Conservation (phyloP, 257 asterid species). For the Linderniella brevidens region DNA sequence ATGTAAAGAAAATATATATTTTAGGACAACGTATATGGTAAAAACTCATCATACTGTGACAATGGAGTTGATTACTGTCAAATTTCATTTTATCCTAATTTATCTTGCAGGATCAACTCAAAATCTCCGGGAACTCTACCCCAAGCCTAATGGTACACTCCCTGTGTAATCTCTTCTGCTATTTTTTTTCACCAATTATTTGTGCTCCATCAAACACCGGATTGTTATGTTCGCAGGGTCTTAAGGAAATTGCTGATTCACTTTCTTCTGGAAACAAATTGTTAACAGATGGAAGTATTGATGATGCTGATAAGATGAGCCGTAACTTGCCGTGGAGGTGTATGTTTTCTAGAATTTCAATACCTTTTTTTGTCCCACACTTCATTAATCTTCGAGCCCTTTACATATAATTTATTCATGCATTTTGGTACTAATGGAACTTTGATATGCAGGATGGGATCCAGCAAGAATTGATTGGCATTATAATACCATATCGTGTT, state of each 20-base stretch:
- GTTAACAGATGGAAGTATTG: constrained; percentile 27
- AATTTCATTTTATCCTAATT: not conserved
- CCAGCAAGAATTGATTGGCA: constrained; percentile 28
- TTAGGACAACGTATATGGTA: too few relatives aligned
- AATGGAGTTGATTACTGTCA: too few relatives aligned
- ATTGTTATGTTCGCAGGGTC: constrained; percentile 47
- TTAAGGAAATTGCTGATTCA: constrained; percentile 41
- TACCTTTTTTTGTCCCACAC: too few relatives aligned
- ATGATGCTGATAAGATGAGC: constrained; percentile 21
- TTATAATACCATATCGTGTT: too few relatives aligned
- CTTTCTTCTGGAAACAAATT: constrained; percentile 14
- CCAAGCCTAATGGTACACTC: constrained; percentile 29
- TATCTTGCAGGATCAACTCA: constrained; percentile 39
- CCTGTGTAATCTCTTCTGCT: not conserved
- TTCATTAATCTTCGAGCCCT: too few relatives aligned
- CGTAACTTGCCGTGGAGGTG: constrained; percentile 29
- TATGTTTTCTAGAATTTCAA: too few relatives aligned
- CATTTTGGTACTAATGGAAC: not conserved
- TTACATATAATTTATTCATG: constrained; percentile 8
- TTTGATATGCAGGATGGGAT: constrained; percentile 23
- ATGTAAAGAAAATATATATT: too few relatives aligned
- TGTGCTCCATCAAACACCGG: too few relatives aligned
- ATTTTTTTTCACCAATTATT: too few relatives aligned
- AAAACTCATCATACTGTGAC: too few relatives aligned
- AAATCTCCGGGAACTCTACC: constrained; percentile 22